Base-by-base conservation (phyloP, 208 protist species). In the Trypanosoma congolense region DNA sequence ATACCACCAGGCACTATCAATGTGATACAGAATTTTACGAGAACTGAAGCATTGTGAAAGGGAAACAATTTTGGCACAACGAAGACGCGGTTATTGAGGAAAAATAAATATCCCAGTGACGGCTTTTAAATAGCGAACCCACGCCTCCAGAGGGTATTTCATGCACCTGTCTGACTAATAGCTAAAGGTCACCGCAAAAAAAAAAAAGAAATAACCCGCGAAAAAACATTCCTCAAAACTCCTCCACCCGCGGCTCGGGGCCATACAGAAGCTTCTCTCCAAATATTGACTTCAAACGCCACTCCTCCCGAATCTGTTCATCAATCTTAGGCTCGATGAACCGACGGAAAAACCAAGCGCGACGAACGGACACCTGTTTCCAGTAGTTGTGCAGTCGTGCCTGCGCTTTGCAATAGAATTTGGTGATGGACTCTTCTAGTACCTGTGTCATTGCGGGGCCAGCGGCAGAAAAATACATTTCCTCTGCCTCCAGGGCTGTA, bases 341-440 rank as follows among this genome's bases (percentile, higher is more conserved):
- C 48, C 78, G 81, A 6, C 69, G 59, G 57, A 81, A 92, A 47
- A 89, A 92, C 85, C 85, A 92, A 48, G 78, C 61, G 1, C 85
- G 75, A 2, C 85, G 80, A 40, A 86, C 59, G 2, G 81, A 80
- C 4, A 92, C 56, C 63, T 92, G 85, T 64, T 84, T 86, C 81
- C 85, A 92, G 53, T 92, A 92, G 59, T 92, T 89, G 54, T 92
- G 85, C 60, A 92, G 65, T 35, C 79, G 74, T 33, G 79, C 81
- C 64, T 89, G 81, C 48, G 85, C 65, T 63, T 84, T 81, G 44
- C 53, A 57, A 58, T 92, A 92, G 60, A 83, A 92, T 1, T 43
- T 33, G 38, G 76, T 56, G 1, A 92, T 51, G 26, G 80, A 86
- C 59, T 89, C 79, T 57, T 89, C 75, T n/a, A 80, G 68, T 21